phyloP scores from a whole-genome alignment of 345 rosid species.

The Brassica cretica region DNA sequence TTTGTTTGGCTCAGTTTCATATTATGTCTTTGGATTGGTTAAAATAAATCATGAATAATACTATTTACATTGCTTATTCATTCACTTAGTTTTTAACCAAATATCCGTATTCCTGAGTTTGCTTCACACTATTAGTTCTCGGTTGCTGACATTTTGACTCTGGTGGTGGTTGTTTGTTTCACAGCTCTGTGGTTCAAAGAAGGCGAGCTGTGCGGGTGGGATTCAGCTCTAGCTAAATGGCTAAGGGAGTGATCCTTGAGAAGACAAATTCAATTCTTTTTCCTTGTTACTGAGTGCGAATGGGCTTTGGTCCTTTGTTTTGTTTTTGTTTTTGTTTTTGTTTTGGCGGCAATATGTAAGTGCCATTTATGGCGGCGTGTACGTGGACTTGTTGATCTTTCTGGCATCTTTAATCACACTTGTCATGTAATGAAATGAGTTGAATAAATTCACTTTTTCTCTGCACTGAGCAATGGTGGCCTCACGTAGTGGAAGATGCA shows the following conservation, averaged over 20 bases:
- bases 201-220: constrained; percentile 81
- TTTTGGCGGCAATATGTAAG: constrained; percentile 24
- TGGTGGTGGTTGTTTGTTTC: constrained; percentile 24
- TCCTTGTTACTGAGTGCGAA: constrained; percentile 8
- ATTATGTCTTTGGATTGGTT: not conserved
- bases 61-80: not conserved
- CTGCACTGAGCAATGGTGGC: not conserved
- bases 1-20: constrained; percentile 5
- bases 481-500: too few species aligned
- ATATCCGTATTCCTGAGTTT: not conserved
- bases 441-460: not conserved
- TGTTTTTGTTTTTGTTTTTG: not conserved
- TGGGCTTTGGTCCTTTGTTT: constrained; percentile 15
- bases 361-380: not conserved
- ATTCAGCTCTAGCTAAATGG: constrained; percentile 58
- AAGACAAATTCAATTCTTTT: not conserved
- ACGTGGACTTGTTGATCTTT: not conserved
- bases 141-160: not conserved
- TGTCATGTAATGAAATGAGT: not conserved
- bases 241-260: constrained; percentile 53
- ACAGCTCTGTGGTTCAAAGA: constrained; percentile 91
- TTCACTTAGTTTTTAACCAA: not conserved
- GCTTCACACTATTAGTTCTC: not conserved
- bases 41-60: not conserved
- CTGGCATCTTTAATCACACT: not conserved